Evolutionary conservation across 805 yeast genomes (phyloP).

Genomic region (Candida yuanshanica): DNA sequence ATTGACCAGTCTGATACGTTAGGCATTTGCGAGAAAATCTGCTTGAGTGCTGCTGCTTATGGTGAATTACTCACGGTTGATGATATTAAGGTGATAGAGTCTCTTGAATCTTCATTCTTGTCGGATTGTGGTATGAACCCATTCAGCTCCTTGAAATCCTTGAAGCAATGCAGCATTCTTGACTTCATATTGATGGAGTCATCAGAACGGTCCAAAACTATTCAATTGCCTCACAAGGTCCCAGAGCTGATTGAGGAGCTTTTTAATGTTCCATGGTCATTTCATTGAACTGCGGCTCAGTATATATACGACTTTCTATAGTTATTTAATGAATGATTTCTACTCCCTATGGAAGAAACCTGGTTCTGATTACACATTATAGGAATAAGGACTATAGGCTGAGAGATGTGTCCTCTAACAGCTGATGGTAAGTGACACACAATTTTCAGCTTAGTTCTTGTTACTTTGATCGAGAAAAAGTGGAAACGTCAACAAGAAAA

Average conservation of each 20-base stretch:
- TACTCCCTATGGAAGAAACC: too few relatives aligned
- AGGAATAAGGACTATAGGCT: too few relatives aligned
- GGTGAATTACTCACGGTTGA: not conserved
- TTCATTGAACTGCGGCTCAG: not conserved
- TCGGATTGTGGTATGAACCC: slow-evolving; percentile 15
- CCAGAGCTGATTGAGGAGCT: not conserved
- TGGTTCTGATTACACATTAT: too few relatives aligned
- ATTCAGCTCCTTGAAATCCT: not conserved
- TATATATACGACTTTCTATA: not conserved
- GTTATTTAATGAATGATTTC: not conserved
- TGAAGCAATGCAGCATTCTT: not conserved
- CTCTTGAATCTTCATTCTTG: slow-evolving; percentile 5
- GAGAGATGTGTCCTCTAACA: slow-evolving; percentile 4
- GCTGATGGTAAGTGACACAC: slow-evolving; percentile 3
- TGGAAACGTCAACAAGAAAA: slow-evolving; percentile 18
- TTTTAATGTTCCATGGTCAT: slow-evolving; percentile 8
- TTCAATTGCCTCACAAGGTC: not conserved
- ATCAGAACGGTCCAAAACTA: not conserved
- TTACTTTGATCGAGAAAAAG: slow-evolving; percentile 5
- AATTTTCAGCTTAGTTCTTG: too few relatives aligned
- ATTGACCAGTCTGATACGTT: not conserved
- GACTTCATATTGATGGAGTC: not conserved
- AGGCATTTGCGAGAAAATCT: not conserved
- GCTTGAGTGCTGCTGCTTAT: not conserved
- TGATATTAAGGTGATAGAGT: slow-evolving; percentile 1